Percentiles rank a stretch among this genome's conserved stretches.
These are phyloP conservation scores for Silene uniflora DNA, from an alignment of 148 eudicot species.

Conservation along the genomic window DNA sequence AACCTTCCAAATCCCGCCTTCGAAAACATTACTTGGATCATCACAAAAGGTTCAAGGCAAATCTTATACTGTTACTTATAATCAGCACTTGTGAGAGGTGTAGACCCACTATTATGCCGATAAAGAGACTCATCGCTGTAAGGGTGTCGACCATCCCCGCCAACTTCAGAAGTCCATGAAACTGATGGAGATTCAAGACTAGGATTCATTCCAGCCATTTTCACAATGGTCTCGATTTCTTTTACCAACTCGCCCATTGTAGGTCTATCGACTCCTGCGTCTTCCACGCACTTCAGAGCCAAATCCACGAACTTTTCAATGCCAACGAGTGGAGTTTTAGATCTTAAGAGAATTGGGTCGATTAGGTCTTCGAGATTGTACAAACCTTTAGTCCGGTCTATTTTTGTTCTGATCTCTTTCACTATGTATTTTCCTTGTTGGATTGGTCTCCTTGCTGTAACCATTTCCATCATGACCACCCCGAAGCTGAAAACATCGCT, in stretches of 20 bases:
- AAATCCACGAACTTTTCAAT: conserved; percentile 49
- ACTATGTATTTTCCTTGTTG: conserved; percentile 78
- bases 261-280: conserved; percentile 60
- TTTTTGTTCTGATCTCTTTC: conserved; percentile 14
- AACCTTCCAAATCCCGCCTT: background rate
- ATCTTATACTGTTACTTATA: background rate
- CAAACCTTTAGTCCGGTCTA: conserved; percentile 20
- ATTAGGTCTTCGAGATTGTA: conserved; percentile 31
- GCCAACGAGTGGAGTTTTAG: conserved; percentile 25
- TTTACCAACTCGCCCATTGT: conserved; percentile 81
- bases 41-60: too few relatives aligned
- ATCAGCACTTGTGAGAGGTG: background rate
- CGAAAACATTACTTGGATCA: too few relatives aligned
- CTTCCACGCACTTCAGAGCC: conserved; percentile 76
- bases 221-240: conserved; percentile 42
- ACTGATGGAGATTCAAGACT: conserved; percentile 22
- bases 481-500: conserved; percentile 94
- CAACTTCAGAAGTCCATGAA: conserved; percentile 11
- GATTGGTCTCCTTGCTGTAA: conserved; percentile 67
- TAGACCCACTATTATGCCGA: background rate
- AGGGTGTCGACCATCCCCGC: conserved; percentile 1
- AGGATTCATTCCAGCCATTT: conserved; percentile 29
- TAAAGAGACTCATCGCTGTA: conserved; percentile 24
- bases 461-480: conserved; percentile 80
- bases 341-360: conserved; percentile 38